These are phyloP conservation scores for maize (Zea mays) DNA, from an alignment of 176 grass and related monocot genomes.

Conservation along the genomic window DNA sequence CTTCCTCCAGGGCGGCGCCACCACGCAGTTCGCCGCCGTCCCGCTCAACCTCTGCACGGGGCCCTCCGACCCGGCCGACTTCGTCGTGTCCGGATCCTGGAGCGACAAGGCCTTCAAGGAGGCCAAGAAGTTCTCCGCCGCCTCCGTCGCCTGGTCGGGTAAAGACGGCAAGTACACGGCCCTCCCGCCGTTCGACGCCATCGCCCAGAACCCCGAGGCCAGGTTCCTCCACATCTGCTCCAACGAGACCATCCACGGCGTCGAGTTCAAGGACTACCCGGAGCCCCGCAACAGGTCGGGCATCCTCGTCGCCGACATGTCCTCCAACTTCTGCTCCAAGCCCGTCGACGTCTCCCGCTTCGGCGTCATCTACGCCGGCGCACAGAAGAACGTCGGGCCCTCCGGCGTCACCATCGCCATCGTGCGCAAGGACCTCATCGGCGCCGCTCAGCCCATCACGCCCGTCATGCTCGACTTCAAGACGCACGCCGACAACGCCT, in stretches of 20 bases:
- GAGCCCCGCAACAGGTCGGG: conserved; percentile 46
- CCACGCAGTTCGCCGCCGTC: conserved; percentile 80
- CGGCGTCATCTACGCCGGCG: conserved; percentile 91
- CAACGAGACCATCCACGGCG: conserved; percentile 98
- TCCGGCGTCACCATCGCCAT: conserved; percentile 87
- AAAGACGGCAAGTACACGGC: conserved; percentile 88
- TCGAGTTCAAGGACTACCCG: conserved; percentile 99
- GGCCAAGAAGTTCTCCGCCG: conserved; percentile 80
- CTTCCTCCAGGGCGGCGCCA: conserved; percentile 95
- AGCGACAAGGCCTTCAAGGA: conserved; percentile 99
- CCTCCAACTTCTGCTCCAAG: conserved; percentile 99
- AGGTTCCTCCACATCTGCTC: conserved; percentile 95
- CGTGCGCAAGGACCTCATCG: conserved; percentile 85
- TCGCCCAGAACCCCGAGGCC: conserved; percentile 73
- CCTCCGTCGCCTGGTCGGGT: conserved; percentile 80
- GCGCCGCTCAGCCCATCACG: conserved; percentile 70
- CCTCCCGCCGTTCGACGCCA: conserved; percentile 51
- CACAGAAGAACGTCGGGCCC: conserved; percentile 96
- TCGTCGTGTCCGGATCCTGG: conserved; percentile 89
- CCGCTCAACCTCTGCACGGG: conserved; percentile 85
- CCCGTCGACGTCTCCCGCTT: conserved; percentile 91
- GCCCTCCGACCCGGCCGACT: conserved; percentile 49
- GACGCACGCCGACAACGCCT: conserved; percentile 80
- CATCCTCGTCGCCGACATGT: conserved; percentile 96
- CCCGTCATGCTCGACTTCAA: conserved; percentile 98